These are phyloP conservation scores for Candida freyschussii DNA, from an alignment of 1,139 yeast genomes.

Conservation along the genomic window DNA sequence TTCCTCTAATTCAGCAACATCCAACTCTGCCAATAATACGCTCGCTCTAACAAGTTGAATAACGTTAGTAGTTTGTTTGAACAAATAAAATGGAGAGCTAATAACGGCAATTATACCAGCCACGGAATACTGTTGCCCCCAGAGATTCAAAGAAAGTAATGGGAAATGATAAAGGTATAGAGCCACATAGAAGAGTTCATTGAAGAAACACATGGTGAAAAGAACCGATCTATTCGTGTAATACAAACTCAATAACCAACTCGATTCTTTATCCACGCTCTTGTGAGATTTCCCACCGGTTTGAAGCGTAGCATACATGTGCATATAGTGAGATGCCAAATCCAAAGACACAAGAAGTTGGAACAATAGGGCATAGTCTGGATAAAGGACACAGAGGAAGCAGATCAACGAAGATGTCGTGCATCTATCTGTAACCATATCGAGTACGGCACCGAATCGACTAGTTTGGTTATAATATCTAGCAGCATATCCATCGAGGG, in stretches of 20 bases:
- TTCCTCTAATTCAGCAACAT: constrained; percentile 50
- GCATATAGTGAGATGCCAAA: constrained; percentile 95
- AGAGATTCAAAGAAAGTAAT: constrained; percentile 25
- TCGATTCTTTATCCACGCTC: constrained; percentile 66
- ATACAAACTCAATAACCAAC: constrained; percentile 73
- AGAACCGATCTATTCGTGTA: constrained; percentile 81
- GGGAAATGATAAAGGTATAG: constrained; percentile 68
- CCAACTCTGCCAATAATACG: constrained; percentile 69
- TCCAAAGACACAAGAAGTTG: constrained; percentile 84
- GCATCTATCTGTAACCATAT: constrained; percentile 98
- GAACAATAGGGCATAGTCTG: constrained; percentile 57
- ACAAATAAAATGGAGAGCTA: constrained; percentile 82
- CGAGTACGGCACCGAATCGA: constrained; percentile 91
- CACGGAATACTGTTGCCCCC: constrained; percentile 46
- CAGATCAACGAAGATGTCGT: constrained; percentile 90
- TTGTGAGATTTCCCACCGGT: constrained; percentile 83
- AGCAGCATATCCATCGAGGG: constrained; percentile 96
- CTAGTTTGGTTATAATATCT: constrained; percentile 86
- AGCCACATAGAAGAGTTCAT: constrained; percentile 90
- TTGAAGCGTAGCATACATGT: constrained; percentile 91
- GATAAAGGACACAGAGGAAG: constrained; percentile 77
- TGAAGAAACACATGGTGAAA: constrained; percentile 85
- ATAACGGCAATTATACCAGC: constrained; percentile 62
- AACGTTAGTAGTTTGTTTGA: constrained; percentile 87
- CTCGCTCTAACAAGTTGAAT: constrained; percentile 89